Conservation (phyloP, 2,329 filamentous ascomycete species). For the Ophiosphaerella narmari region DNA sequence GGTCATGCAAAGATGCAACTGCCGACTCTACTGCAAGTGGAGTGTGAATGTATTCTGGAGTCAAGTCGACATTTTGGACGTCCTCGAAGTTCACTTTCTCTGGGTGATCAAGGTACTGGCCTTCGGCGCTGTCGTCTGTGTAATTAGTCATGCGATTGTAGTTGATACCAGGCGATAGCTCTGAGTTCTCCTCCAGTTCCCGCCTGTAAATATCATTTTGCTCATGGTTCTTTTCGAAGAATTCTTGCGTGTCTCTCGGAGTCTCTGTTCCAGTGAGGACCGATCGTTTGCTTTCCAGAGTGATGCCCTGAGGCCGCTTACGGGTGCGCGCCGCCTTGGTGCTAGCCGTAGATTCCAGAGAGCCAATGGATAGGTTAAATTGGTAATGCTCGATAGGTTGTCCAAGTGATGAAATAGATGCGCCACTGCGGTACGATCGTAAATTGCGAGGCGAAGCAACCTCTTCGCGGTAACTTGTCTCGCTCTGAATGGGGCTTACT, state of each 20-base stretch:
- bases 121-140: conserved; percentile 61
- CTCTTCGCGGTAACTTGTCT: conserved; percentile 70
- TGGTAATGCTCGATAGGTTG: conserved; percentile 58
- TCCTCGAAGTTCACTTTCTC: conserved; percentile 66
- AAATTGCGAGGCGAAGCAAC: conserved; percentile 48
- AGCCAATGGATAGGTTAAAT: conserved; percentile 64
- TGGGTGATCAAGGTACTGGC: conserved; percentile 56
- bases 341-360: conserved; percentile 62
- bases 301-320: conserved; percentile 59
- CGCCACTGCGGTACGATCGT: conserved; percentile 52
- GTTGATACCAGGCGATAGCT: conserved; percentile 55
- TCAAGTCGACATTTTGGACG: conserved; percentile 72
- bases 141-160: conserved; percentile 55
- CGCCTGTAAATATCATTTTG: conserved; percentile 63
- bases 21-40: conserved; percentile 80
- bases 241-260: conserved; percentile 52
- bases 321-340: conserved; percentile 60
- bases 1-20: conserved; percentile 87
- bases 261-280: conserved; percentile 47
- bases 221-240: conserved; percentile 60
- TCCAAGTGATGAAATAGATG: conserved; percentile 65
- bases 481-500: conserved; percentile 88
- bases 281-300: conserved; percentile 56
- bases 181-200: conserved; percentile 51
- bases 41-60: conserved; percentile 75